Evolutionary conservation across 108 stramenopile genomes (phyloP), one percentile per base, ranked within the genome.

Genomic region (Discostella pseudostelligera): DNA sequence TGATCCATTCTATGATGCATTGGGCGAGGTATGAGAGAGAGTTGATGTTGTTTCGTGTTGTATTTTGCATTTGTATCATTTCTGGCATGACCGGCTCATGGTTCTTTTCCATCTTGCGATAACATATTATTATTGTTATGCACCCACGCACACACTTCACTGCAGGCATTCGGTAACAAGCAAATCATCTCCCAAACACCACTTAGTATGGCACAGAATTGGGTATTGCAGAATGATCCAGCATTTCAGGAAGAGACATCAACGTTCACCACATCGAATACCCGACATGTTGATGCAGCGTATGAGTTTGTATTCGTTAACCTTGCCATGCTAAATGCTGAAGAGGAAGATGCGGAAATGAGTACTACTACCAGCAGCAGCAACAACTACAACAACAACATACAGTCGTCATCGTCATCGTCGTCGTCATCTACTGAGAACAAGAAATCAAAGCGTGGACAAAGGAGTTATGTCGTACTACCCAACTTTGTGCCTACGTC

Each of bases 231-330:
- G n/a, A 75, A 87, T 70, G 88, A 92, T 40, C 72, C 72, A 8
- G 29, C 26, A 4, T 80, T 82, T 47, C 46, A 81, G 32, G 60
- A 51, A 16, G 12, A 56, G 11, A 74, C 77, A 12, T 67, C 72
- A 10, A 74, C 82, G 5, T 92, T 92, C 74, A 88, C 87, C 26
- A 76, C 65, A 37, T 78, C 70, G 36, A 69, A 84, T 53, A 78
- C 84, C 7, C 65, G 75, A 9, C 65, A 87, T 47, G 83, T 87
- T 16, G 91, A 92, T 67, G 84, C 78, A 21, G 91, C 85, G 7
- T 88, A 89, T 56, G 91, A 92, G 71, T 92, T 81, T 65, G 74
- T 87, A n/a, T 89, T 89, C 61, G 79, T 77, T 60, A 92, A 84
- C 70, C 58, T 92, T 21, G 86, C 87, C 57, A 88, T 92, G 87